Conservation (phyloP, 164 flowering plant species). For the Hamamelis virginiana region DNA sequence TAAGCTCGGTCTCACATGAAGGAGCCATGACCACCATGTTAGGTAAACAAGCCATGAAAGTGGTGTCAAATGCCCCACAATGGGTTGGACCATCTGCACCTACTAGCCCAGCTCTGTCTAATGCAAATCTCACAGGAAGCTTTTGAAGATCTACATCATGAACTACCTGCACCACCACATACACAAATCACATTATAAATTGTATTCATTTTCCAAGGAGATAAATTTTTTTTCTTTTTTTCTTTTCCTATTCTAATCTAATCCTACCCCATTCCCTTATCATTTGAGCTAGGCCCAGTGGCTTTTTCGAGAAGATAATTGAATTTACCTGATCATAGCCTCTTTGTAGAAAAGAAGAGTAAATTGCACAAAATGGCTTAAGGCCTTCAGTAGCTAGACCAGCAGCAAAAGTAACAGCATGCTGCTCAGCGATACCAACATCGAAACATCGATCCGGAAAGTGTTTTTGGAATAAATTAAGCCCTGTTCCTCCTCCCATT, state of each 20-base stretch:
- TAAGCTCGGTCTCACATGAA: constrained; percentile 79
- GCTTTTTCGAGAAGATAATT: too few relatives aligned
- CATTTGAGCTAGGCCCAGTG: too few relatives aligned
- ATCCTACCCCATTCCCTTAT: too few relatives aligned
- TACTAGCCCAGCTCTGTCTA: constrained; percentile 90
- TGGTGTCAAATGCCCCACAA: constrained; percentile 89
- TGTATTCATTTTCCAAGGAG: too few relatives aligned
- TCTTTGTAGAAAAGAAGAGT: constrained; percentile 86
- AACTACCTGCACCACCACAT: too few relatives aligned
- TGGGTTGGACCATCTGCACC: constrained; percentile 98
- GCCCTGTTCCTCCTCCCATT: constrained; percentile 99
- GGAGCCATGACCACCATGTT: constrained; percentile 99
- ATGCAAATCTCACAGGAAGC: constrained; percentile 83
- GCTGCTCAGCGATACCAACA: constrained; percentile 99
- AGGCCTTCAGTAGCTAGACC: constrained; percentile 92
- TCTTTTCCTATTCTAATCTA: constrained; percentile 30
- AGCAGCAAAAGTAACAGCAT: constrained; percentile 96
- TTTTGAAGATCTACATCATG: constrained; percentile 96
- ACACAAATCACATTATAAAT: too few relatives aligned
- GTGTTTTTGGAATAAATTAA: constrained; percentile 72
- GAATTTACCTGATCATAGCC: constrained; percentile 86
- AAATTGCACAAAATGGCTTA: constrained; percentile 95
- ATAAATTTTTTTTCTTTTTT: too few relatives aligned
- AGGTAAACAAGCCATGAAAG: constrained; percentile 94
- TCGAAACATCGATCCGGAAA: constrained; percentile 96